Evolutionary conservation across 345 rosid species (phyloP), one percentile per base, ranked within the genome.

Genomic region (Gossypium turneri): DNA sequence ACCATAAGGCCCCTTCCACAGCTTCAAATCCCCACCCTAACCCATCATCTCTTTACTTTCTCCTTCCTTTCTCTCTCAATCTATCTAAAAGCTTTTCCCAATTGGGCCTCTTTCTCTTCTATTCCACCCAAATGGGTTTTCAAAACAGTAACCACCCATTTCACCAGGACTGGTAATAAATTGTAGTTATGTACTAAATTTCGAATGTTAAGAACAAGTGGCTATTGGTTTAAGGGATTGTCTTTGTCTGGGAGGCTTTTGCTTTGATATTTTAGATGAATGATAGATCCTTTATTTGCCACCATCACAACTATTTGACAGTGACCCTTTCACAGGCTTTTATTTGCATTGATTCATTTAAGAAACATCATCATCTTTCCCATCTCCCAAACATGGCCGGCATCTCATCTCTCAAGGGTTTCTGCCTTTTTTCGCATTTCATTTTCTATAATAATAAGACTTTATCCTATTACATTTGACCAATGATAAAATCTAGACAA

Each of bases 221-320:
- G 41, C 1, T 34, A 34, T 34, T 34, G 41, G 41, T 34, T 34
- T 5, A 5, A 34, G 41, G 41, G 41, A 5, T 38, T 5, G 69
- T 24, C 48, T 4, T 75, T 34, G 41, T 34, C 41, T 34, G 41
- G 43, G 65, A 19, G 16, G 78, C 34, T 48, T 62, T 78, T 9
- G 76, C 56, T 65, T 73, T 73, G 48, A 44, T 61, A 56, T 55
- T 55, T 55, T 45, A 44, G 55, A 45, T 45, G 27, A 29, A 47
- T 66, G 29, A 74, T 79, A 63, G 79, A 81, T 79, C 78, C 82
- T 63, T 25, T 25, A 65, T 19, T 70, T 76, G 81, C 81, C 83
- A 72, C 81, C 82, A 73, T 81, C 84, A 79, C 82, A 38, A 65
- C 85, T 19, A 80, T 79, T 3, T 75, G 86, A 85, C 79, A 82